A percentile compares a stretch with the other conserved stretches of the same genome.
phyloP scores from a whole-genome alignment of 345 rosid genomes.

The Arabis alpina region DNA sequence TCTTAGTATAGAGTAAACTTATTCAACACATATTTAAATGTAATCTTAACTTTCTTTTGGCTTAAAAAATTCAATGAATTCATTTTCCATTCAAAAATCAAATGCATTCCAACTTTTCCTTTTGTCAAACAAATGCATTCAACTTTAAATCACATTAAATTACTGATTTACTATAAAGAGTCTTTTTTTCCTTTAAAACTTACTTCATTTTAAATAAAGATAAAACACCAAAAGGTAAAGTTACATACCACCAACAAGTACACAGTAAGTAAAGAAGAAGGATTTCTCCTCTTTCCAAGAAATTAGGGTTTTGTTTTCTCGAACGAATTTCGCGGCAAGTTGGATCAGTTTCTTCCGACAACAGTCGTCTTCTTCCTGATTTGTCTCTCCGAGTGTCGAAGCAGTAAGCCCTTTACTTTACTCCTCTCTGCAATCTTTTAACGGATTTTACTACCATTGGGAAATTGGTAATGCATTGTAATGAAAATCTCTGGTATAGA shows the following conservation, averaged over 20 bases:
- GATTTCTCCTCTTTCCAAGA: slow-evolving; percentile 17
- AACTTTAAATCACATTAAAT: slow-evolving; percentile 23
- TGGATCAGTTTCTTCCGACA: slow-evolving; percentile 34
- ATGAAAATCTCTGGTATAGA: neutral
- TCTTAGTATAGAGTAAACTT: neutral
- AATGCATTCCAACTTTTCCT: neutral
- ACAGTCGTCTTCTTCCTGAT: slow-evolving; percentile 14
- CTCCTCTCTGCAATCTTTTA: slow-evolving; percentile 7
- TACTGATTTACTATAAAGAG: neutral
- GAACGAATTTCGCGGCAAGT: slow-evolving; percentile 38
- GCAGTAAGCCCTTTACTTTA: slow-evolving; percentile 35
- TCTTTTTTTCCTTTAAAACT: neutral
- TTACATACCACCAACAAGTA: neutral
- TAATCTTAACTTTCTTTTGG: slow-evolving; percentile 9
- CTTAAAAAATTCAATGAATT: slow-evolving; percentile 11
- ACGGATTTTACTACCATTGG: slow-evolving; percentile 3
- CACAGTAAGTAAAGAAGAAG: slow-evolving; percentile 14
- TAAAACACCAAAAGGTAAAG: neutral
- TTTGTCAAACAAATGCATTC: slow-evolving; percentile 21
- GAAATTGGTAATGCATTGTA: slow-evolving; percentile 11
- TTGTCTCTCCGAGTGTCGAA: slow-evolving; percentile 25
- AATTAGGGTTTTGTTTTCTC: slow-evolving; percentile 30
- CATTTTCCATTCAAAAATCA: neutral
- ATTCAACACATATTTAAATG: slow-evolving; percentile 2
- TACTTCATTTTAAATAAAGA: neutral